Evolutionary conservation across 192 early-diverging fungal genomes (phyloP), one percentile per base, ranked within the genome.

Genomic region (Umbelopsis vinacea): DNA sequence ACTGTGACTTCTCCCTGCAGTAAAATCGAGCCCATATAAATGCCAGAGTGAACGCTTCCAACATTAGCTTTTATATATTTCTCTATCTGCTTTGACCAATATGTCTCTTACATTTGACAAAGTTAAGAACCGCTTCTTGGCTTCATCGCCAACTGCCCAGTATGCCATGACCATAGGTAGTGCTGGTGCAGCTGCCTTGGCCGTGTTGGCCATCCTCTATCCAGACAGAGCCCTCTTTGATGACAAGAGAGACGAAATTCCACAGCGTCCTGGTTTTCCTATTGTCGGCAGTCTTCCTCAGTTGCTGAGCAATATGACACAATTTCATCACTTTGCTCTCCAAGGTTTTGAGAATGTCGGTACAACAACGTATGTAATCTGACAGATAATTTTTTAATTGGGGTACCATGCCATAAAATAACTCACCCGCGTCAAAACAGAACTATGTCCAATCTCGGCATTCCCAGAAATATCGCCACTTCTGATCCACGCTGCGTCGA

Each of bases 171-270:
- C 33, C 14, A 29, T 63, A 12, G 57, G 57, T 46, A 60, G 69
- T 21, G 35, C 60, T 26, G 48, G 70, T 46, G 33, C 46, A 15
- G 60, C 68, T 37, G 43, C 69, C 23, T 7, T 74, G 19, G 66
- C 40, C 22, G 37, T 48, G 4, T 37, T 80, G 3, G 69, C 71
- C 10, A 21, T 71, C 15, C 71, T 68, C 33, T 80, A 80, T 48
- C 72, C 75, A 15, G 75, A 80, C 14, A 72, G 79, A 68, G 71
- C 74, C 14, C 15, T 80, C 9, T 80, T 80, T 66, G 53, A 69
- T 19, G 79, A 80, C 43, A 24, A 66, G 7, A 55, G 79, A 29
- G 35, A 37, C 3, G 63, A 70, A 67, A 76, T 80, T 22, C 54
- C 71, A 37, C n/a, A 60, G 3, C 57, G 57, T 21, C 3, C n/a